Evolutionary conservation across 2,329 filamentous ascomycete genomes (phyloP).

Genomic region (Sporothrix pallida): DNA sequence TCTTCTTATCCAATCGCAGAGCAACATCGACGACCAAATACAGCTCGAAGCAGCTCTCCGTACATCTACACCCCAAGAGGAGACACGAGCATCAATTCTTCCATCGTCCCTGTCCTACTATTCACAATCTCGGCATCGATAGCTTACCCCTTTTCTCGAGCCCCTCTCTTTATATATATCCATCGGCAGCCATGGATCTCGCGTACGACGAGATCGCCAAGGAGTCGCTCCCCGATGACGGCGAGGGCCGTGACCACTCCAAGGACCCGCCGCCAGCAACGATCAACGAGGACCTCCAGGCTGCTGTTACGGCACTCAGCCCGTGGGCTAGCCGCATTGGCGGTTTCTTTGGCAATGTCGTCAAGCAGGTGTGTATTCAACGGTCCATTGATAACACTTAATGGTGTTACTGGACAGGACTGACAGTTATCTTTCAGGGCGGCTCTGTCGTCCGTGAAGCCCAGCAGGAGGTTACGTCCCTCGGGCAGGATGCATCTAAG

Average conservation of each 20-base stretch:
- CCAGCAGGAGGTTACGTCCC: slow-evolving; percentile 79
- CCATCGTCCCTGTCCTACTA: too few species aligned
- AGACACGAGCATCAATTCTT: background rate
- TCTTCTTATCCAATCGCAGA: slow-evolving; percentile 23
- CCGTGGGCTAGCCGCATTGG: slow-evolving; percentile 90
- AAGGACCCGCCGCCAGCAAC: slow-evolving; percentile 55
- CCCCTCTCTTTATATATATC: background rate
- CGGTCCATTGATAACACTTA: background rate
- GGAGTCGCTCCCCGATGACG: slow-evolving; percentile 69
- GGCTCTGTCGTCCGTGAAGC: slow-evolving; percentile 84
- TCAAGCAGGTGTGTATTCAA: slow-evolving; percentile 74
- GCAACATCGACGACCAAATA: background rate
- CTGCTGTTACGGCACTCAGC: slow-evolving; percentile 94
- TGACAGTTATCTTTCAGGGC: slow-evolving; percentile 57
- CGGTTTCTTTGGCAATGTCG: slow-evolving; percentile 87
- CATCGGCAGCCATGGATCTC: slow-evolving; percentile 73
- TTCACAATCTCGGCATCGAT: slow-evolving; percentile 6
- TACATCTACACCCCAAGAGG: background rate
- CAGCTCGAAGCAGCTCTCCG: background rate
- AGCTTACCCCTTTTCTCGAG: background rate
- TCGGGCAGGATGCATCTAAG: slow-evolving; percentile 80
- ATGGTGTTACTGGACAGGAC: slow-evolving; percentile 31
- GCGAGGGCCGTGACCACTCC: slow-evolving; percentile 50
- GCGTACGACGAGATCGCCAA: slow-evolving; percentile 97
- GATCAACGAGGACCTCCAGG: slow-evolving; percentile 87